phyloP scores from a whole-genome alignment of 352 stramenopile species.

The Aphanomyces euteiches region DNA sequence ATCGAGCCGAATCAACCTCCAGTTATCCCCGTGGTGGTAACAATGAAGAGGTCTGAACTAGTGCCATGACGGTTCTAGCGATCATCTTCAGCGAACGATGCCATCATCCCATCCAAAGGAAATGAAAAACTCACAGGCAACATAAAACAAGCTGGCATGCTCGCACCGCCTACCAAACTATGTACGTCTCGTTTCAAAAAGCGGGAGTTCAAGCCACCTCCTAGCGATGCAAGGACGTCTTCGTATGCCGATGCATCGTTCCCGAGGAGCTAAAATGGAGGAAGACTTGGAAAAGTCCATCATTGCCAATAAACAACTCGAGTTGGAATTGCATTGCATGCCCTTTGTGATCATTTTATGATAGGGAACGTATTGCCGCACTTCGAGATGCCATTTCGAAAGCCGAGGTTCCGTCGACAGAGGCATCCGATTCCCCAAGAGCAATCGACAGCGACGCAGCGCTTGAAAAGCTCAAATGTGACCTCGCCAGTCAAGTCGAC shows the following conservation, averaged over 20 bases:
- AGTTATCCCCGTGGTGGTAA: too few species aligned
- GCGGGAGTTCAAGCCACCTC: not conserved
- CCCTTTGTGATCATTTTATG: not conserved
- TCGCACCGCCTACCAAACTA: constrained; percentile 65
- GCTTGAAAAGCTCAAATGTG: constrained; percentile 38
- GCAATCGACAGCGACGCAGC: constrained; percentile 14
- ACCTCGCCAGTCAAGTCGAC: constrained; percentile 54
- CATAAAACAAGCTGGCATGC: constrained; percentile 57
- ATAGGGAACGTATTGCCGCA: constrained; percentile 47
- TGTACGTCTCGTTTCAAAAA: constrained; percentile 27
- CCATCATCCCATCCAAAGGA: not conserved
- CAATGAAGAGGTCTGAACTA: too few species aligned
- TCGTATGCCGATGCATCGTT: constrained; percentile 42
- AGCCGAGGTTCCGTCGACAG: not conserved
- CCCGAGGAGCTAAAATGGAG: constrained; percentile 67
- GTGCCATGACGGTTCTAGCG: too few species aligned
- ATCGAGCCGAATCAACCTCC: too few species aligned
- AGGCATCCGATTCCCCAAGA: too few species aligned
- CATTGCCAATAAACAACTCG: constrained; percentile 37
- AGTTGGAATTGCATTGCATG: constrained; percentile 7
- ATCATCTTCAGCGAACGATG: not conserved
- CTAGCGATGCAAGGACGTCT: constrained; percentile 35
- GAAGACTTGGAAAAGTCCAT: constrained; percentile 55
- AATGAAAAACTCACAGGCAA: constrained; percentile 10
- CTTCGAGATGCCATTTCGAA: constrained; percentile 53